Percentiles rank a stretch among this genome's conserved stretches.
phyloP scores from a whole-genome alignment of 225 moss, liverwort and hornwort species.

The Neckera pumila region DNA sequence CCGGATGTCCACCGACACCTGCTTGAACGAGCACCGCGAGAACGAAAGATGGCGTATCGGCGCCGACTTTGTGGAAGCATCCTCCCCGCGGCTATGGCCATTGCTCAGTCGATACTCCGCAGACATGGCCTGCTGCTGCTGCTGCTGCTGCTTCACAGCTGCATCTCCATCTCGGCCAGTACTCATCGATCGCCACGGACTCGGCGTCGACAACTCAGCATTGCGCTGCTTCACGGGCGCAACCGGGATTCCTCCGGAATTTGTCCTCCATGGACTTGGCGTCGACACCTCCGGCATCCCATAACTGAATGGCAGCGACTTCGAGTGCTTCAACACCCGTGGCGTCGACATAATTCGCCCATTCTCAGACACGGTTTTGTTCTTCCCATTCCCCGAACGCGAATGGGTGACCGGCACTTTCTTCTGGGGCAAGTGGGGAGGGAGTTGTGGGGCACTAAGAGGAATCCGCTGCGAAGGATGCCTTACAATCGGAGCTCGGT shows the following conservation, averaged over 20 bases:
- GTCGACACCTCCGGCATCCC: background rate
- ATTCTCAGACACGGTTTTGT: background rate
- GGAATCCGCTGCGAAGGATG: constrained; percentile 8
- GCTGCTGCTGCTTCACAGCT: background rate
- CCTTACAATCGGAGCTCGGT: background rate
- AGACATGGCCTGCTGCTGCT: background rate
- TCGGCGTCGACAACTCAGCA: background rate
- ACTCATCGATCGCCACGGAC: constrained; percentile 3
- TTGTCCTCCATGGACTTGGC: constrained; percentile 14
- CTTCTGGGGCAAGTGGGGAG: constrained; percentile 8
- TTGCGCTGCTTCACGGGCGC: constrained; percentile 15
- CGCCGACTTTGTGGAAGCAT: constrained; percentile 7
- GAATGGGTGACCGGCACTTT: constrained; percentile 6
- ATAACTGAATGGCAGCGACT: constrained; percentile 3
- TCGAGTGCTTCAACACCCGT: constrained; percentile 10
- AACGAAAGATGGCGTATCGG: constrained; percentile 36
- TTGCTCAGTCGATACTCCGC: constrained; percentile 15
- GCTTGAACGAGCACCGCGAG: constrained; percentile 36
- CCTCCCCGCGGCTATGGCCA: background rate
- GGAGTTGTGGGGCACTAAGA: background rate
- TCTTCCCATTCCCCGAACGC: background rate
- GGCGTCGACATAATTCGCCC: background rate
- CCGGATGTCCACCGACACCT: constrained; percentile 35
- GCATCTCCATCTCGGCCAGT: background rate
- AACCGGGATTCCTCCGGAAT: background rate